Conservation (phyloP, 208 protist species). For the Blechomonas ayalai region DNA sequence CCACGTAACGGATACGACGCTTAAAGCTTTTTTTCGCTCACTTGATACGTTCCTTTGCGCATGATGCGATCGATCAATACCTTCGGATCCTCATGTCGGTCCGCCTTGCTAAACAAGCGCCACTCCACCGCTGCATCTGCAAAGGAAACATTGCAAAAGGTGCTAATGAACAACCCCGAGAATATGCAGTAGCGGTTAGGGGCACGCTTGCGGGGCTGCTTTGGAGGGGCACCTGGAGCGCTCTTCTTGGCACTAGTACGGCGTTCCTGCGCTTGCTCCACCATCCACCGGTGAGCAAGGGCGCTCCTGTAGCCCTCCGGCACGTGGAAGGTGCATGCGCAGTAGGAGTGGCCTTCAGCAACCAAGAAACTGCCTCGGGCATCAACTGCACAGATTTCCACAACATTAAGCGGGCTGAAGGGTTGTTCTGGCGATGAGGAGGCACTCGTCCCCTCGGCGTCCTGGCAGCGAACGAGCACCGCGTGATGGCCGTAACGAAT, state of each 20-base stretch:
- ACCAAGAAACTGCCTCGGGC: conserved; percentile 37
- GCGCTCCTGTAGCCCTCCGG: conserved; percentile 8
- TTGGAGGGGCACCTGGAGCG: background rate
- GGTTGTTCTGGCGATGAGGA: background rate
- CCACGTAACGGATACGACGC: too few species aligned
- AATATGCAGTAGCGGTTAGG: conserved; percentile 17
- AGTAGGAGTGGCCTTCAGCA: conserved; percentile 20
- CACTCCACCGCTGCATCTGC: conserved; percentile 4
- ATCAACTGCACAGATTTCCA: conserved; percentile 43
- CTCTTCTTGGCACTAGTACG: background rate
- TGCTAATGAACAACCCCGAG: conserved; percentile 20
- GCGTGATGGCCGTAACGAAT: conserved; percentile 20
- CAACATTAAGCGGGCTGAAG: background rate
- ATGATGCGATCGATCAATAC: too few species aligned
- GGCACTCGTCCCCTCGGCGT: background rate
- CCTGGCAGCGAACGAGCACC: conserved; percentile 17
- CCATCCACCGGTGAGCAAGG: background rate
- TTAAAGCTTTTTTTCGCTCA: too few species aligned
- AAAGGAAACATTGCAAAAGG: conserved; percentile 18
- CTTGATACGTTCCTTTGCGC: too few species aligned
- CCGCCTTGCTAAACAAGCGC: conserved; percentile 7
- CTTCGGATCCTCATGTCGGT: too few species aligned
- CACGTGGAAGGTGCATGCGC: conserved; percentile 16
- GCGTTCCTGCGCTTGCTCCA: background rate
- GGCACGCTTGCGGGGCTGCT: background rate